These are phyloP conservation scores for Argentina anserina DNA, from an alignment of 306 rosid species.

Conservation along the genomic window DNA sequence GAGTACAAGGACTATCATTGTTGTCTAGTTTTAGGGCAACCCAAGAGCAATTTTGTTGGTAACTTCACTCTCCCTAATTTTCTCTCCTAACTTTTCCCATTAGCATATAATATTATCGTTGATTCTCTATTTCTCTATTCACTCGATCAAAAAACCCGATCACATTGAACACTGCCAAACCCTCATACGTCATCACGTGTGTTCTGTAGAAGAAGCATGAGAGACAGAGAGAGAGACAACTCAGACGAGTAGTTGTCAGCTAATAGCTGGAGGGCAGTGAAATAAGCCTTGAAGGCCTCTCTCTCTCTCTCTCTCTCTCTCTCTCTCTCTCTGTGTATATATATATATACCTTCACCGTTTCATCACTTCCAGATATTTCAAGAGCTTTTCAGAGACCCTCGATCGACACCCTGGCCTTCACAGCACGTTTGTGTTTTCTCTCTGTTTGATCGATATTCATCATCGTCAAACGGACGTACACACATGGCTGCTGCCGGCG, in stretches of 20 bases:
- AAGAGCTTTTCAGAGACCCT: not conserved
- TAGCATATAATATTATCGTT: not conserved
- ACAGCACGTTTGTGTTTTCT: not conserved
- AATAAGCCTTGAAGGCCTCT: too few species aligned
- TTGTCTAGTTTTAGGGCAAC: constrained; percentile 9
- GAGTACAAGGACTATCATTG: too few species aligned
- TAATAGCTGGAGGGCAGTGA: too few species aligned
- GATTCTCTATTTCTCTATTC: not conserved
- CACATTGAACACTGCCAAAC: not conserved
- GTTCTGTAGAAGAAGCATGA: not conserved
- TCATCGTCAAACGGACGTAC: not conserved
- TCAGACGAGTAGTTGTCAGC: too few species aligned
- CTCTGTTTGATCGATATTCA: not conserved
- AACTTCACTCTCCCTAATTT: constrained; percentile 2
- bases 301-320: not conserved
- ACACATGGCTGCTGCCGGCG: constrained; percentile 17
- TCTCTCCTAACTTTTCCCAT: constrained; percentile 15
- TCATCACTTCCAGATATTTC: not conserved
- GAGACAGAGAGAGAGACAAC: not conserved
- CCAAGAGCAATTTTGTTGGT: constrained; percentile 19
- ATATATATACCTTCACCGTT: not conserved
- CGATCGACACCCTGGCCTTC: not conserved
- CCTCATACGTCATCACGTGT: not conserved
- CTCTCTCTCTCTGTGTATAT: not conserved
- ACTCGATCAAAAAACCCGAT: not conserved